These are phyloP conservation scores for Phytopythium chamaehyphon DNA, from an alignment of 352 stramenopile species.

Conservation along the genomic window DNA sequence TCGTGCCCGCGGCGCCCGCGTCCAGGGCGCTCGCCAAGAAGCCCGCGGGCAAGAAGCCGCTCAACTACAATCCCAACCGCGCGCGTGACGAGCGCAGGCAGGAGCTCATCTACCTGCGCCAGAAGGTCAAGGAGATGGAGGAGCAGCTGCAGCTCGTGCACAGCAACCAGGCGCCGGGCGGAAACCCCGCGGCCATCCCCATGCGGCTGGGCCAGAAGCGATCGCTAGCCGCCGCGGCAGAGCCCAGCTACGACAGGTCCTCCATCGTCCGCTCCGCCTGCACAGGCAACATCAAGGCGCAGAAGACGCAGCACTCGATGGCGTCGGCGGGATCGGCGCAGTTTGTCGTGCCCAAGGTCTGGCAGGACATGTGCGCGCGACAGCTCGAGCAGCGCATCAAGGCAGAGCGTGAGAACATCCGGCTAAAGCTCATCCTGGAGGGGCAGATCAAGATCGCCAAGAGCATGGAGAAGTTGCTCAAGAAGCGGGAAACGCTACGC, in stretches of 20 bases:
- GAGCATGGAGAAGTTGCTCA: conserved; percentile 24
- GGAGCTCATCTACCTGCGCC: conserved; percentile 28
- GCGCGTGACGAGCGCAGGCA: conserved; percentile 27
- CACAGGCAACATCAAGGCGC: conserved; percentile 9
- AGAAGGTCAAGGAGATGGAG: conserved; percentile 27
- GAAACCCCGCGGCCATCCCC: conserved; percentile 7
- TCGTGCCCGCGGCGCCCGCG: neutral
- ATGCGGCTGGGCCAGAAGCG: conserved; percentile 11
- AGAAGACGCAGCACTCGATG: neutral
- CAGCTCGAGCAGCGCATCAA: conserved; percentile 20
- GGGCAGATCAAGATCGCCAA: conserved; percentile 23
- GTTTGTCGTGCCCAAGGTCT: conserved; percentile 5
- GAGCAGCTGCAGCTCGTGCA: conserved; percentile 16
- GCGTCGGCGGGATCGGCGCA: conserved; percentile 8
- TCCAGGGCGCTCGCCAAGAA: conserved; percentile 22
- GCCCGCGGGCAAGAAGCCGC: conserved; percentile 3
- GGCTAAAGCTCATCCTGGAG: conserved; percentile 23
- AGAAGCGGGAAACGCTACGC: conserved; percentile 15
- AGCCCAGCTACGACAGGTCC: conserved; percentile 8
- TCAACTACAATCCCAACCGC: conserved; percentile 21
- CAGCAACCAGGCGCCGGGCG: conserved; percentile 8
- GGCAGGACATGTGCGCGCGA: conserved; percentile 16
- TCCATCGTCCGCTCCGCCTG: conserved; percentile 5
- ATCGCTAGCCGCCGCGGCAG: conserved; percentile 8
- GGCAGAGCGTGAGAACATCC: conserved; percentile 21